Evolutionary conservation across 139 green algal genomes (phyloP).

Genomic region (Tetraselmis striata): DNA sequence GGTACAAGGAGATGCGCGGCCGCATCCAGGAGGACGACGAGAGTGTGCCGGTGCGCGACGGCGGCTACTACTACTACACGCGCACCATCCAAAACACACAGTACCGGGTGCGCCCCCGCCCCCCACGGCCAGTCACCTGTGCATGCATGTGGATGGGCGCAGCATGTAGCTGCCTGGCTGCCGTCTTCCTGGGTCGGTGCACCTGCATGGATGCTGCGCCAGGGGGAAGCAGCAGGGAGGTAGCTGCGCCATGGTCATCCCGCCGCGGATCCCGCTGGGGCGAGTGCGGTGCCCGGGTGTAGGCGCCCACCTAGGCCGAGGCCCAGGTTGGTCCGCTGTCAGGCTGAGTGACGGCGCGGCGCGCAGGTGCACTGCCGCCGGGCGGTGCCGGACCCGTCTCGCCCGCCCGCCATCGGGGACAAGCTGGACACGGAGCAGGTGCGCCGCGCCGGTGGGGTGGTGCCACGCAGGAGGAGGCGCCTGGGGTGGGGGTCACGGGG

Average conservation of each 20-base stretch:
- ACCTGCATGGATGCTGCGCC: no score
- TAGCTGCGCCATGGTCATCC: no score
- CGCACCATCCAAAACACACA: constrained; percentile 65
- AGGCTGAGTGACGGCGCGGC: no score
- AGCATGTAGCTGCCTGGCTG: not conserved
- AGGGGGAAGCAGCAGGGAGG: no score
- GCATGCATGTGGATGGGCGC: not conserved
- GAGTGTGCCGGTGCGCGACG: constrained; percentile 41
- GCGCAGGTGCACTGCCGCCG: constrained; percentile 64
- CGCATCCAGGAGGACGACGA: constrained; percentile 81
- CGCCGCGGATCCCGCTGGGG: no score
- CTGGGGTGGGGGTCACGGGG: not conserved
- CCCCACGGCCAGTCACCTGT: not conserved
- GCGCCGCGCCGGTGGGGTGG: not conserved
- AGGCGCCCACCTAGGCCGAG: no score
- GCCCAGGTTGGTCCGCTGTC: no score
- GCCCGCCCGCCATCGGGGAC: constrained; percentile 6
- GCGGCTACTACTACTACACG: constrained; percentile 74
- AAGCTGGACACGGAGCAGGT: constrained; percentile 10
- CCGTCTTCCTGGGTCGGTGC: no score
- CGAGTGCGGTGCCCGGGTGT: no score
- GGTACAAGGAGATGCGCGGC: constrained; percentile 75
- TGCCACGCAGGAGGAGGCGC: not conserved
- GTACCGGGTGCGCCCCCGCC: constrained; percentile 11
- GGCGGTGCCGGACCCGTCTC: constrained; percentile 24